phyloP scores from a whole-genome alignment of 2,329 filamentous ascomycete genomes.

The Fusarium sp. region DNA sequence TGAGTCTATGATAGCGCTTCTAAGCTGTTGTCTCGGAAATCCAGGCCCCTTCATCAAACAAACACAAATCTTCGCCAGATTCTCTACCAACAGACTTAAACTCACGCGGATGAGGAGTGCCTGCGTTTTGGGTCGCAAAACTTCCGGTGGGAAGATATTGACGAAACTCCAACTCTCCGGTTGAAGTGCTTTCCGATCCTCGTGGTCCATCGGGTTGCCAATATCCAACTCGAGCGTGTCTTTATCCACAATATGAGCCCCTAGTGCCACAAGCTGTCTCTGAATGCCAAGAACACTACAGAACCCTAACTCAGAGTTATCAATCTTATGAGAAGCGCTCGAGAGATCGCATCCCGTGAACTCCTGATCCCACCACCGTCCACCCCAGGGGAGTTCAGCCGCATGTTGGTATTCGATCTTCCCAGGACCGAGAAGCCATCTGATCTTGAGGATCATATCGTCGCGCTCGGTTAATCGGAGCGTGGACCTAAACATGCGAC shows the following conservation, averaged over 20 bases:
- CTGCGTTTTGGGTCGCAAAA: not conserved
- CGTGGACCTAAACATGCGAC: not conserved
- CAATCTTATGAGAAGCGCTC: not conserved
- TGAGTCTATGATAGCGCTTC: not conserved
- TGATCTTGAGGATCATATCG: not conserved
- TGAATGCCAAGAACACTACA: not conserved
- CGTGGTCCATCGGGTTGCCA: not conserved
- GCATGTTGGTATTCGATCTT: not conserved
- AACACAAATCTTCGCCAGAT: not conserved
- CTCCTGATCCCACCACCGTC: not conserved
- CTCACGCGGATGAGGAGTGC: not conserved
- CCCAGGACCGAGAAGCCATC: not conserved
- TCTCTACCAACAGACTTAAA: not conserved
- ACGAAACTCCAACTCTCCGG: not conserved
- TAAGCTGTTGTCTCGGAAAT: not conserved
- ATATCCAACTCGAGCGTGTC: not conserved
- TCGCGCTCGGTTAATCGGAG: not conserved
- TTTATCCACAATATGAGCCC: not conserved
- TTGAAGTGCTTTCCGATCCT: not conserved
- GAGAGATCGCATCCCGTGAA: not conserved
- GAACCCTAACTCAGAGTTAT: not conserved
- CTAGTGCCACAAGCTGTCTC: not conserved
- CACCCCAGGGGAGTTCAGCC: not conserved
- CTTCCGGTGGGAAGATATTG: not conserved
- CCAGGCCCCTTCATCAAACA: not conserved